Percentiles rank a stretch among this genome's conserved stretches.
These are phyloP conservation scores for Geum urbanum DNA, from an alignment of 306 rosid genomes.

Conservation along the genomic window DNA sequence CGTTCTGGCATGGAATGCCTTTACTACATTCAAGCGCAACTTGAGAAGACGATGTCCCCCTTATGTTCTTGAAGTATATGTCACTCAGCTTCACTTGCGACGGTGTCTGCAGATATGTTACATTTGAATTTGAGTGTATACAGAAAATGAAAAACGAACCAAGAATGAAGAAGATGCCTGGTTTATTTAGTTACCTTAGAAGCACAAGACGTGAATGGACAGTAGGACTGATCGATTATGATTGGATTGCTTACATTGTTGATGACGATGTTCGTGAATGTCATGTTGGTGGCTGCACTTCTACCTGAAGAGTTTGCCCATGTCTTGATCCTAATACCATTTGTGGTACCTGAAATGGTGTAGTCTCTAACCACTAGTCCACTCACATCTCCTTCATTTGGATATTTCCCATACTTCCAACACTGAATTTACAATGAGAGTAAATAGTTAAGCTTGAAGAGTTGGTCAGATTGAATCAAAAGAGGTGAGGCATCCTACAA, in stretches of 20 bases:
- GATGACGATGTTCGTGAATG: slow-evolving; percentile 44
- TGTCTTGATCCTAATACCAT: slow-evolving; percentile 50
- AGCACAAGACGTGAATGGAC: slow-evolving; percentile 40
- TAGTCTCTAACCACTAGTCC: slow-evolving; percentile 40
- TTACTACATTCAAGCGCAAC: slow-evolving; percentile 42
- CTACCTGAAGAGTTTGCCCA: slow-evolving; percentile 46
- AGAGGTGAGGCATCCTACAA: background rate
- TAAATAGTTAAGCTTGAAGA: too few relatives aligned
- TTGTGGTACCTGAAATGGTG: slow-evolving; percentile 37
- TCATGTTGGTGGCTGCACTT: slow-evolving; percentile 46
- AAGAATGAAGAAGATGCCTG: background rate
- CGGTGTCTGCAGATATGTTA: slow-evolving; percentile 27
- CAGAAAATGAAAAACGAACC: background rate
- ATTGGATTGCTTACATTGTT: slow-evolving; percentile 52
- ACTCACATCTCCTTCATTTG: slow-evolving; percentile 39
- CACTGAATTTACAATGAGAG: slow-evolving; percentile 18
- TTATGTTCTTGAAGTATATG: slow-evolving; percentile 47
- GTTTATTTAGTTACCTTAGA: slow-evolving; percentile 24
- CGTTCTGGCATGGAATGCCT: slow-evolving; percentile 46
- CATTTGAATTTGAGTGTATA: background rate
- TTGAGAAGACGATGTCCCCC: slow-evolving; percentile 43
- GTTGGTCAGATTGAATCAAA: background rate
- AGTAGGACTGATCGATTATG: slow-evolving; percentile 42
- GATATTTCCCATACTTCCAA: slow-evolving; percentile 48
- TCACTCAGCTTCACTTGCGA: slow-evolving; percentile 48